Evolutionary conservation across 2,329 filamentous ascomycete genomes (phyloP).

Genomic region (Trichoderma brevicompactum): DNA sequence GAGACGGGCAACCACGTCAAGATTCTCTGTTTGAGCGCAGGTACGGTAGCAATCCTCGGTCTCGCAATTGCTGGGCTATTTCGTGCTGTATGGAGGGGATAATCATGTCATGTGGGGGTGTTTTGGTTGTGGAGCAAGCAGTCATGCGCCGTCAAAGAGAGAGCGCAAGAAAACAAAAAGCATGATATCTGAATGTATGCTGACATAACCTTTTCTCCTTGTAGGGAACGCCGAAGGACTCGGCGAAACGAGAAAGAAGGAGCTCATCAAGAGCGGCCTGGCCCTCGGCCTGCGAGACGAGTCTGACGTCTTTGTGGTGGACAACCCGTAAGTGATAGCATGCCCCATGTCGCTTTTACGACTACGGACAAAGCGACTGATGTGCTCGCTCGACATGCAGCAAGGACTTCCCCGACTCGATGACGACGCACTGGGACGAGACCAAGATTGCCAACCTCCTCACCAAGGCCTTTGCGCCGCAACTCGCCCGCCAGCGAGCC

Average conservation of each 20-base stretch:
- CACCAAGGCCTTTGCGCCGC: conserved; percentile 72
- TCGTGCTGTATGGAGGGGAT: no score
- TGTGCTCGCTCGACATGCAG: conserved; percentile 27
- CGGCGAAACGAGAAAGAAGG: conserved; percentile 79
- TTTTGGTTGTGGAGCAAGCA: no score
- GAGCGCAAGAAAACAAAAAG: no score
- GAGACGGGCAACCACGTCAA: conserved; percentile 87
- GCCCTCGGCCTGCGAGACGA: conserved; percentile 73
- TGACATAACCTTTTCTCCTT: conserved; percentile 30
- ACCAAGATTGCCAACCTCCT: conserved; percentile 72
- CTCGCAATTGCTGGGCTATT: neutral
- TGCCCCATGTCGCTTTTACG: no score
- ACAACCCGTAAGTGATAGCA: conserved; percentile 64
- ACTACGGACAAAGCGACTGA: neutral
- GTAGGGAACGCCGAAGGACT: conserved; percentile 81
- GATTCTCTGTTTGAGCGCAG: conserved; percentile 89
- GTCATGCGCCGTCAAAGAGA: no score
- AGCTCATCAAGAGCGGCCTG: conserved; percentile 80
- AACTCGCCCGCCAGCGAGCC: conserved; percentile 49
- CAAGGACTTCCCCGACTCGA: conserved; percentile 82
- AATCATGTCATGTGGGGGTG: no score
- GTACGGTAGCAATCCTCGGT: conserved; percentile 47
- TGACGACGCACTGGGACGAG: conserved; percentile 78
- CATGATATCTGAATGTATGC: conserved; percentile 19
- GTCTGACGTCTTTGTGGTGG: conserved; percentile 84